phyloP scores from a whole-genome alignment of 345 rosid species.

The Pugionium cornutum region DNA sequence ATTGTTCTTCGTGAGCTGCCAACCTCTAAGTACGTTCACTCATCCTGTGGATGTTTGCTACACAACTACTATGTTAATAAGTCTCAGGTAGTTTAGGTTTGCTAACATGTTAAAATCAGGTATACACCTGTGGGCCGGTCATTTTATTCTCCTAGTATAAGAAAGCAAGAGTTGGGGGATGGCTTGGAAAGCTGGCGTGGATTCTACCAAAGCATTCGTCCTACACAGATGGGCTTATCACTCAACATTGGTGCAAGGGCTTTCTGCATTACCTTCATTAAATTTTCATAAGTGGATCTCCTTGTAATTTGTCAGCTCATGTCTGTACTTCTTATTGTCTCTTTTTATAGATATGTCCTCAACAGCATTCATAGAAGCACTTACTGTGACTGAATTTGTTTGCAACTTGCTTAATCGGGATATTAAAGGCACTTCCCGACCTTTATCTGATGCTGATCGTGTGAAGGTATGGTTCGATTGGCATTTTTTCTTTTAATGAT shows the following conservation, averaged over 20 bases:
- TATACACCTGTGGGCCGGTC: slow-evolving; percentile 90
- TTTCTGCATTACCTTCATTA: slow-evolving; percentile 1
- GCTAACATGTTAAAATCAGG: slow-evolving; percentile 44
- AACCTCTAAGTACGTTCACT: slow-evolving; percentile 52
- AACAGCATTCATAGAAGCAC: slow-evolving; percentile 92
- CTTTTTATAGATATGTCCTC: slow-evolving; percentile 81
- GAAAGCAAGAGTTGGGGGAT: slow-evolving; percentile 79
- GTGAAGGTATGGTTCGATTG: slow-evolving; percentile 60
- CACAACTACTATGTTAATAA: background rate
- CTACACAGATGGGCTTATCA: slow-evolving; percentile 93
- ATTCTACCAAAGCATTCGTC: slow-evolving; percentile 94
- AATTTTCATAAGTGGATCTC: background rate
- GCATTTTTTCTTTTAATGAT: slow-evolving; percentile 9
- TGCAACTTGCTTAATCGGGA: slow-evolving; percentile 65
- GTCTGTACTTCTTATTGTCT: slow-evolving; percentile 27
- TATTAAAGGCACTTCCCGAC: slow-evolving; percentile 54
- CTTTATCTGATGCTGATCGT: slow-evolving; percentile 88
- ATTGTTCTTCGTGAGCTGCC: slow-evolving; percentile 96
- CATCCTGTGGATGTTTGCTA: slow-evolving; percentile 26
- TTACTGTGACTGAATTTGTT: slow-evolving; percentile 77
- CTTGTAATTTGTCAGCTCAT: slow-evolving; percentile 15
- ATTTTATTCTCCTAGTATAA: slow-evolving; percentile 77
- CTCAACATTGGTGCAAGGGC: slow-evolving; percentile 70
- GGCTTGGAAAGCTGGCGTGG: slow-evolving; percentile 99
- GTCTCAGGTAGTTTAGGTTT: slow-evolving; percentile 19